Evolutionary conservation across 805 yeast genomes (phyloP).

Genomic region (Lipomyces yamadae): DNA sequence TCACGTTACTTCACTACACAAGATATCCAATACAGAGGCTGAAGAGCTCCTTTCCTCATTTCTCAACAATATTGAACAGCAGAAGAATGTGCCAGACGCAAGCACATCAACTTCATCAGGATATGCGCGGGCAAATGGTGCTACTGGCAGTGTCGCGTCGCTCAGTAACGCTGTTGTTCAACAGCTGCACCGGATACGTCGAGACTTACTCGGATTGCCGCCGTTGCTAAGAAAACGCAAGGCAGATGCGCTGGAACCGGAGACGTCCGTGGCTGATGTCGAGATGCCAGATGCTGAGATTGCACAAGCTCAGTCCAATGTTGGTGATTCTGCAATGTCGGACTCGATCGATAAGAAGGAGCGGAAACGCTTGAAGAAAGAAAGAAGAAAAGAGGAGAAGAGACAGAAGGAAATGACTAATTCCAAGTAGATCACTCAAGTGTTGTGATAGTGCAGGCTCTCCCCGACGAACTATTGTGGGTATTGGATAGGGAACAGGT

Average conservation of each 20-base stretch:
- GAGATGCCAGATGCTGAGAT: conserved; percentile 19
- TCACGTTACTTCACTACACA: conserved; percentile 34
- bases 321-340: background rate
- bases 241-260: conserved; percentile 3
- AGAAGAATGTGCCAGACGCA: background rate
- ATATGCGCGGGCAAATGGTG: background rate
- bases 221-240: conserved; percentile 49
- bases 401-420: conserved; percentile 15
- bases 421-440: background rate
- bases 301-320: background rate
- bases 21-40: conserved; percentile 39
- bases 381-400: conserved; percentile 31
- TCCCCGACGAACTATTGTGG: background rate
- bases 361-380: conserved; percentile 34
- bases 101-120: background rate
- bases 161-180: conserved; percentile 54
- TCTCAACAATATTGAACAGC: conserved; percentile 46
- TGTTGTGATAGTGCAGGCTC: background rate
- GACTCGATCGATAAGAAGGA: conserved; percentile 29
- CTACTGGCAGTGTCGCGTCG: conserved; percentile 9
- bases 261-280: conserved; percentile 27
- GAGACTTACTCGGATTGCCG: conserved; percentile 81
- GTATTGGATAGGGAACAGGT: background rate
- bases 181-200: conserved; percentile 73
- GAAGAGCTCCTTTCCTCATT: conserved; percentile 39